These are phyloP conservation scores for Cyathus striatus DNA, from an alignment of 768 basidiomycete species.

Conservation along the genomic window DNA sequence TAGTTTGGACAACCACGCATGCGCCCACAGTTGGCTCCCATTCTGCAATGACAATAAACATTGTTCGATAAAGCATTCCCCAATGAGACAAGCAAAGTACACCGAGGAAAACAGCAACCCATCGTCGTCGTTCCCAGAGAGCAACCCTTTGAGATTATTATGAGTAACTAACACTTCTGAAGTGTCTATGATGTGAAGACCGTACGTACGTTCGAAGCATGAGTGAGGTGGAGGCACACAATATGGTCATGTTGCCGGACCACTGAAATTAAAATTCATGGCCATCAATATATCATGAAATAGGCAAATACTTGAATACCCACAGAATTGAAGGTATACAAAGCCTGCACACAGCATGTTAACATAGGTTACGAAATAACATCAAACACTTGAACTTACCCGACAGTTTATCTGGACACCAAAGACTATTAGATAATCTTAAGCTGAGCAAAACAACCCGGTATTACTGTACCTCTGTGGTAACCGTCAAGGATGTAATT, in stretches of 20 bases:
- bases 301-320: constrained; percentile 8
- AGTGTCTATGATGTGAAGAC: too few relatives aligned
- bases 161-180: too few relatives aligned
- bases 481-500: constrained; percentile 52
- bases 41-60: constrained; percentile 58
- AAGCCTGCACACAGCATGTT: constrained; percentile 30
- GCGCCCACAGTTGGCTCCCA: constrained; percentile 36
- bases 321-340: constrained; percentile 69
- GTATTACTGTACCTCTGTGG: constrained; percentile 31
- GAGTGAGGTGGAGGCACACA: constrained; percentile 62
- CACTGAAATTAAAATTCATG: constrained; percentile 39
- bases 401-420: constrained; percentile 49
- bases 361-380: not conserved
- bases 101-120: constrained; percentile 45
- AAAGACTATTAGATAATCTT: not conserved
- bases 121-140: constrained; percentile 58
- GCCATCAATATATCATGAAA: not conserved
- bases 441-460: not conserved
- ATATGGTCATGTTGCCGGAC: constrained; percentile 61
- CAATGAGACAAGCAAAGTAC: constrained; percentile 59
- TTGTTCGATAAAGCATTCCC: constrained; percentile 62
- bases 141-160: constrained; percentile 65
- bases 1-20: constrained; percentile 50
- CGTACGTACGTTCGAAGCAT: constrained; percentile 61
- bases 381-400: constrained; percentile 27